Evolutionary conservation across 1,284 basidiomycete species (phyloP), one percentile per base, ranked within the genome.

Genomic region (Pisolithus thermaeus): DNA sequence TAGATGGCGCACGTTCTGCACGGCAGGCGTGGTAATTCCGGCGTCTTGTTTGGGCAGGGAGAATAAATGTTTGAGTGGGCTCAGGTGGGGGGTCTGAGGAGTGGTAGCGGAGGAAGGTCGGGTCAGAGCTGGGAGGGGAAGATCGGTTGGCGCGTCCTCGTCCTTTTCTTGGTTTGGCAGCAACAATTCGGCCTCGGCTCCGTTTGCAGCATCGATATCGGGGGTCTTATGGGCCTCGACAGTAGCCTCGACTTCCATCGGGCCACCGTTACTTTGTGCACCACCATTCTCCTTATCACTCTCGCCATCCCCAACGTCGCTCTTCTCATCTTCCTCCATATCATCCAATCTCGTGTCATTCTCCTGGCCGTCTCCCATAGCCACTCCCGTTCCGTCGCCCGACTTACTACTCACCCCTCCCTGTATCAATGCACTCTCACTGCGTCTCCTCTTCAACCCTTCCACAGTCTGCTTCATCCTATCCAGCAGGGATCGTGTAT

Each of bases 401-500:
- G 51, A 42, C 44, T 46, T 49, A 46, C 46, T 22, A 44, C 11
- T 32, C 28, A 50, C 54, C 11, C 30, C 43, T 1, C 54, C 42
- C 27, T 22, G 36, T 12, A 32, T 5, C 44, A 36, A 35, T 36
- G 50, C 43, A 53, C 60, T 61, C 48, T 70, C 61, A 58, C 80
- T 81, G 58, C 75, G 69, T 47, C 80, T 66, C 52, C 77, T 70
- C 68, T 80, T 81, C 69, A 81, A 78, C 27, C 71, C 75, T 56
- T 81, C 80, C 11, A 83, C 78, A 30, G 80, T 83, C 58, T 78
- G 74, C 58, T 76, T 79, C 79, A 83, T 83, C 56, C 73, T 74
- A 51, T 82, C 80, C 42, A 84, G 65, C 38, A 84, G 63, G 14
- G 73, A 73, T 7, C 73, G 66, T 0, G 81, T 77, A 54, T 83